Evolutionary conservation across 768 basidiomycete genomes (phyloP), one percentile per base, ranked within the genome.

Genomic region (Psilocybe azurescens): DNA sequence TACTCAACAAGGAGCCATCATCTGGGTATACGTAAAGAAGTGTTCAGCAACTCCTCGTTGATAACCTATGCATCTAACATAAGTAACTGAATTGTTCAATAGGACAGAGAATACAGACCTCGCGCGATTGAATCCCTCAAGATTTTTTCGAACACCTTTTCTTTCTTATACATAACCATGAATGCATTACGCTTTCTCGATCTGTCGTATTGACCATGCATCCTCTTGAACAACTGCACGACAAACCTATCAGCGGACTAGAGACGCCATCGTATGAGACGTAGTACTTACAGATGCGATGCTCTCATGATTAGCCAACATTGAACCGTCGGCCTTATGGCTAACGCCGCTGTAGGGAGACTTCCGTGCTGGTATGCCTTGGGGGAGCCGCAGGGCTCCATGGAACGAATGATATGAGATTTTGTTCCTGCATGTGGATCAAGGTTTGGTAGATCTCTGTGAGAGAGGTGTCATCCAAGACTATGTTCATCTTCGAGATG

Each of bases 221-320:
- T 97, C 2, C 95, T 89, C 75, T 95, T 94, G 82, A 99, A 98
- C 46, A 99, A 77, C 95, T 97, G 70, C 49, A 36, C 28, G 58
- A 53, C 24, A 53, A 48, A 52, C 14, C 52, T 8, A 3, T 53
- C 51, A 57, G 24, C 24, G 24, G 24, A 24, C 2, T 11, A 24
- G 56, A 50, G 18, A 8, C 32, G 24, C 39, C 11, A 18, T 53
- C 28, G 30, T 44, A 5, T 2, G 6, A 24, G 7, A 7, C 5
- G 48, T 9, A 16, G 8, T 6, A 83, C 91, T 47, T 67, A 96
- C 93, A 36, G 95, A 95, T 29, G 94, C 94, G 61, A 99, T 95
- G 69, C 95, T 95, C 16, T 97, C 99, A 73, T 99, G 97, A 70
- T 99, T 99, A 7, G 96, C 97, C 54, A 99, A 85, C 97, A 99